These are phyloP conservation scores for Neonectria sp. DNA, from an alignment of 2,329 filamentous ascomycete species.

Conservation along the genomic window DNA sequence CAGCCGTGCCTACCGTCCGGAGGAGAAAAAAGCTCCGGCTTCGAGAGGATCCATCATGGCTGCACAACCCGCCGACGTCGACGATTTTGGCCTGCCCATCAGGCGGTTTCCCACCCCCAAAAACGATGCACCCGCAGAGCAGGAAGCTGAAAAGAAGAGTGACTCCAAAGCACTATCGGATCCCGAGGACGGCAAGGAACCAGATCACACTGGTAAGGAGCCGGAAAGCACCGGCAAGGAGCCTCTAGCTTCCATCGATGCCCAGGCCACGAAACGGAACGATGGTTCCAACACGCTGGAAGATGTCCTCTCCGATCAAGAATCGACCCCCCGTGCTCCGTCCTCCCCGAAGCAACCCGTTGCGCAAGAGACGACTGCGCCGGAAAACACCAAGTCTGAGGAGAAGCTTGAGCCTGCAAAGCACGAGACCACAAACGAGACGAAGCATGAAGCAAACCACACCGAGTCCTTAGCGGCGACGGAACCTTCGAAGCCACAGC, in stretches of 20 bases:
- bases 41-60: constrained; percentile 43
- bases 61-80: constrained; percentile 62
- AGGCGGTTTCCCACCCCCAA: constrained; percentile 61
- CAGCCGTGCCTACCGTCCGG: constrained; percentile 26
- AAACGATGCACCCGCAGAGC: constrained; percentile 36
- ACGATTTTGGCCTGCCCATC: constrained; percentile 81
- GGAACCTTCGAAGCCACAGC: constrained; percentile 12
- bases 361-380: constrained; percentile 3
- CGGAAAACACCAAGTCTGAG: constrained; percentile 27
- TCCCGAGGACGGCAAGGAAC: constrained; percentile 26
- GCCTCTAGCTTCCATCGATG: constrained; percentile 9
- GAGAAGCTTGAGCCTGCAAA: constrained; percentile 22
- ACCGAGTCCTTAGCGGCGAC: constrained; percentile 13
- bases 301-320: background rate
- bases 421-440: constrained; percentile 10
- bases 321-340: background rate
- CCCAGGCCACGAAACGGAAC: constrained; percentile 43
- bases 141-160: constrained; percentile 27
- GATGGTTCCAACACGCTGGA: constrained; percentile 53
- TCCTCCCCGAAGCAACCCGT: constrained; percentile 12
- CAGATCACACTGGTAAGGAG: background rate
- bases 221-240: constrained; percentile 22
- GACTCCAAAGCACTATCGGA: constrained; percentile 14
- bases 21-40: constrained; percentile 18
- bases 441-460: constrained; percentile 18